Base-by-base conservation (phyloP, 257 asterid genomes). In the Prunella vulgaris region DNA sequence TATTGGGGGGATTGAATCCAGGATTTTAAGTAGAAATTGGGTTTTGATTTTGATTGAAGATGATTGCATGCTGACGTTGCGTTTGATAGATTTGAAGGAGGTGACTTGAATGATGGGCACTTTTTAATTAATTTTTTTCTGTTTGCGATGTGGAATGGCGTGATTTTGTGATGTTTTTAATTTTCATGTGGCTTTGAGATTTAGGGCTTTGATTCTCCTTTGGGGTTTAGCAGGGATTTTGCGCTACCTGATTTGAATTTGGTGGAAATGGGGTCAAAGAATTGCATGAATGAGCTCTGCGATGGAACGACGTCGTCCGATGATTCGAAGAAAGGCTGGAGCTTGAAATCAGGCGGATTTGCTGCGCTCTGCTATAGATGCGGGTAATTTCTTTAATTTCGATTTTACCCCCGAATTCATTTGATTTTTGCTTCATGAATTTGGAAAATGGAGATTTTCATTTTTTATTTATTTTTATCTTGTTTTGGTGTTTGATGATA, bases 261-360 rank as follows among this genome's bases (percentile, higher is more conserved):
- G 66, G 46, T 66, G 65, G 62, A 64, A 81, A 94, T 94, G 99
- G 95, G 89, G 86, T 76, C 92, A 60, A 86, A 71, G 79, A 83
- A 70, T 84, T 94, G 99, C 90, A 89, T 91, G 97, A 94, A 89
- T 66, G 93, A 87, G 77, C 60, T 28, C 17, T 94, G 99, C 84
- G 84, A 88, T 38, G 76, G 74, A 10, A 85, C 95, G 93, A 78
- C 96, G 93, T 82, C 97, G 88, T 75, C 88, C 9, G 96, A 85
- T 49, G 96, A 85, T 49, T 89, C 87, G 93, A 94, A 91, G 87
- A 83, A 83, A 66, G 99, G 97, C 7, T 94, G 99, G 99, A 79
- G 69, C 84, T 77, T 89, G 85, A 90, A 86, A 85, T 89, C 93
- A 5, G 99, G 99, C 54, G 96, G 91, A 86, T 82, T 79, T 75